Base-by-base conservation (phyloP, 306 rosid genomes). In the Citrullus colocynthis region DNA sequence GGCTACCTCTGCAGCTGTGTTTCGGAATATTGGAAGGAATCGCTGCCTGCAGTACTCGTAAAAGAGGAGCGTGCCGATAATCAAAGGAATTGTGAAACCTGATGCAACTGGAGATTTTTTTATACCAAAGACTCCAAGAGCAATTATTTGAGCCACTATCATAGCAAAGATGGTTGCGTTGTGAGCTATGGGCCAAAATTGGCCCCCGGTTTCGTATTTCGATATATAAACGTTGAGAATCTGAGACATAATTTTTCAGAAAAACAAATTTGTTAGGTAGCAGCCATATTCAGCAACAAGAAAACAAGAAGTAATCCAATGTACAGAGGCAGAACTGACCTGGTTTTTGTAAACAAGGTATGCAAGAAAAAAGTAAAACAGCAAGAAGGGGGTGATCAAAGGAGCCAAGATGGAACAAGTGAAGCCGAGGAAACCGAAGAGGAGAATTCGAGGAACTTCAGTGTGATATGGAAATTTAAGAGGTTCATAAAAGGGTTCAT, bases 261-360 rank as follows among this genome's bases (percentile, higher is more conserved):
- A 14, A 7, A 11, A 9, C 6, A 49, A 49, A 74, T 63, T 63
- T 41, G 63, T 30, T 42, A 30, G 18, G 13, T 17, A 83, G 56
- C 18, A 71, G 62, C 70, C 56, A 69, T 44, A 20, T n/a, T 69
- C 17, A 66, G 17, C 52, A 66, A 39, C 36, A 32, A 32, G 36
- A 32, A 30, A 36, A 66, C 44, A 66, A n/a, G 7, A 17, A 66
- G 74, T 66, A 39, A 37, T 6, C 8, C 30, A 16, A 10, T 66
- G 28, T 8, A 4, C 3, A 45, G 39, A 70, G 6, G n/a, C 57
- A 74, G 76, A 74, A 79, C 83, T 82, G 77, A 95, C 99, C 92
- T 95, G 97, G 85, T 95, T 95, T 78, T 89, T 84, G 78, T 92
- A 95, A 32, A 95, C 93, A 67, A 95, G 76, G 90, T 88, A 95